A percentile compares a stretch with the other conserved stretches of the same genome.
Conservation (phyloP, 495 filamentous ascomycete genomes). For the Oidiodendron maius region DNA sequence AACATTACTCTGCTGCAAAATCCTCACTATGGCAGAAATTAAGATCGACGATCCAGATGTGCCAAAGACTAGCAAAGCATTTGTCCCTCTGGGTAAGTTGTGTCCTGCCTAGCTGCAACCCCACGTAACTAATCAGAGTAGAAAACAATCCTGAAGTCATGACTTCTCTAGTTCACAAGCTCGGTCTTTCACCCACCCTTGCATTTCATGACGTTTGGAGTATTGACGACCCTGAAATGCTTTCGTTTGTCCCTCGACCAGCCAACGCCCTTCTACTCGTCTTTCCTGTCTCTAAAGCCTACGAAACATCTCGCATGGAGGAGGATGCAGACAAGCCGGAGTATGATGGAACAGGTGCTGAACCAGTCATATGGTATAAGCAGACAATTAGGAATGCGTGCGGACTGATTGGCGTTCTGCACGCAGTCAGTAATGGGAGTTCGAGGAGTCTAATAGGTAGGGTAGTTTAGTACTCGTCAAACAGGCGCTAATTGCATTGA, state of each 20-base stretch:
- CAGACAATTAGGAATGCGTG: slow-evolving; percentile 89
- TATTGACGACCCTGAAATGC: slow-evolving; percentile 71
- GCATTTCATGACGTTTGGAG: slow-evolving; percentile 79
- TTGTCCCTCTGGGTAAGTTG: slow-evolving; percentile 32
- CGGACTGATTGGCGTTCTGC: slow-evolving; percentile 76
- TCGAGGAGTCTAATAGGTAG: slow-evolving; percentile 39
- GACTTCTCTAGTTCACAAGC: slow-evolving; percentile 64
- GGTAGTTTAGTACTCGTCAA: background rate
- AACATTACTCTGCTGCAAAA: no score
- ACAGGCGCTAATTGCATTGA: background rate
- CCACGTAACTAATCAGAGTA: no score
- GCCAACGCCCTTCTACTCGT: slow-evolving; percentile 78
- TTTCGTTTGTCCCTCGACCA: slow-evolving; percentile 78
- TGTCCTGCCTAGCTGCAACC: background rate
- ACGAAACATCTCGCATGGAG: slow-evolving; percentile 56
- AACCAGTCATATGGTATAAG: slow-evolving; percentile 72
- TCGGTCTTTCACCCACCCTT: slow-evolving; percentile 62
- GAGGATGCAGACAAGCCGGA: slow-evolving; percentile 51
- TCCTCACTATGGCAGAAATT: background rate
- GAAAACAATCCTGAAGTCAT: slow-evolving; percentile 72
- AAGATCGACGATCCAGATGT: slow-evolving; percentile 15
- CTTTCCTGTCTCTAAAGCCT: slow-evolving; percentile 68
- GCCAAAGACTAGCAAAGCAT: slow-evolving; percentile 26
- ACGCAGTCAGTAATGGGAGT: slow-evolving; percentile 58
- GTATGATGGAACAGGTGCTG: slow-evolving; percentile 35